Base-by-base conservation (phyloP, 495 filamentous ascomycete species). In the Podospora tetraspora region DNA sequence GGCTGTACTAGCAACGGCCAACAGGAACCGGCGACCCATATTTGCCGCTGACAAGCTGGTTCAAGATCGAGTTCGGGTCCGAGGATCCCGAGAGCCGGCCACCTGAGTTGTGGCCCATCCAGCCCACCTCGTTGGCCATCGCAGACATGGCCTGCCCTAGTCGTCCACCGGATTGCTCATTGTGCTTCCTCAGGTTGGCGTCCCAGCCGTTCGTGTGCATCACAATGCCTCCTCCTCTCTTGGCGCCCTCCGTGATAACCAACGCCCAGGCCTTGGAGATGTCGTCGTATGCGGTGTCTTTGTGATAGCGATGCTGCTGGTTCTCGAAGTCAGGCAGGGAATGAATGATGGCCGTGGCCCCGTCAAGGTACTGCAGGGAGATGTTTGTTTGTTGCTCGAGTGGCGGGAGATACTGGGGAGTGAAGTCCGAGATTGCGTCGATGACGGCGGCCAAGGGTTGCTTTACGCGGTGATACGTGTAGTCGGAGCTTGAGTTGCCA, bases 121-220 rank as follows among this genome's bases (percentile, higher is more conserved):
- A 97, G 58, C 89, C 90, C 30, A 96, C 79, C 69, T 87, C 89
- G 23, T 78, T 81, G n/a, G 84, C 84, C 78, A 97, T 86, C 72
- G 92, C 90, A 64, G 88, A 83, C 61, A 97, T 85, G 57, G 93
- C 95, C 63, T 87, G 87, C 71, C 91, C 89, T 78, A 99, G 82
- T 74, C 90, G 90, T 10, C 94, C 93, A 52, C 88, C 90, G 13
- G 92, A 92, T 64, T 89, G 89, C 69, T 94, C 88, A 71, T 98
- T 95, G 80, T 99, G 95, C 77, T 92, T 94, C 2, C 85, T 80
- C 60, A 99, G 80, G 71, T 87, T 93, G 78, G 93, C 89, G 72
- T 98, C 95, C 95, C 96, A 99, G 29, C 91, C 91, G 24, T 91
- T 93, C 69, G 93, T 92, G 73, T 97, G 94, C 70, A 99, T 75